A percentile compares a stretch with the other conserved stretches of the same genome.
Conservation (phyloP, 805 yeast species). For the Huiozyma naganishii region DNA sequence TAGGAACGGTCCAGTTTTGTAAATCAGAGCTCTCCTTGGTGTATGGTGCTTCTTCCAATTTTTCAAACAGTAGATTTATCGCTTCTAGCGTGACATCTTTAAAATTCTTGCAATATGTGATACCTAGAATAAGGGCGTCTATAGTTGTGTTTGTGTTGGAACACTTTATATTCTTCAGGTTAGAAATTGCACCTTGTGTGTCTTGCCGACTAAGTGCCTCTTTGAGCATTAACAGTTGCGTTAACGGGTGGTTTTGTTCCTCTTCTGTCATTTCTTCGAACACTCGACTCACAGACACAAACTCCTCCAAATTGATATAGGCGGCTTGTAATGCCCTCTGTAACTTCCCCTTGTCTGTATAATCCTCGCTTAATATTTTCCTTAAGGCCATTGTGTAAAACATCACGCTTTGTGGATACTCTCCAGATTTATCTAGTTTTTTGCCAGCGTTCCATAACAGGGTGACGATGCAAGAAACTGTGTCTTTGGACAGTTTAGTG, state of each 20-base stretch:
- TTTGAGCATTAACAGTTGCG: conserved; percentile 28
- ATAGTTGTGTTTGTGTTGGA: conserved; percentile 29
- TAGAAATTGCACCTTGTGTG: conserved; percentile 6
- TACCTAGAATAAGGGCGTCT: conserved; percentile 25
- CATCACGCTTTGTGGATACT: conserved; percentile 13
- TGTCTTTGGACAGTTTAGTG: conserved; percentile 19
- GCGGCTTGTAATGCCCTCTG: conserved; percentile 29
- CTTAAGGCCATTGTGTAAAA: conserved; percentile 23
- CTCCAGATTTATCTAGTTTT: conserved; percentile 17
- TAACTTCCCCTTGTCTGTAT: conserved; percentile 28
- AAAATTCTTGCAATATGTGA: conserved; percentile 21
- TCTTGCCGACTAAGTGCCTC: conserved; percentile 10
- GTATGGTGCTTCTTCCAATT: conserved; percentile 8
- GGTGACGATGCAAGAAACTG: conserved; percentile 27
- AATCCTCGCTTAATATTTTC: conserved; percentile 17
- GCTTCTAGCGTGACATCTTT: conserved; percentile 20
- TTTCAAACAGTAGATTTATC: conserved; percentile 20
- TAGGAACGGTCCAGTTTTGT: conserved; percentile 16
- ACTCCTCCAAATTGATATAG: conserved; percentile 16
- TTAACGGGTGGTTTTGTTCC: conserved; percentile 19
- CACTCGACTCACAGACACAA: conserved; percentile 12
- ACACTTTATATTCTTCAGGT: conserved; percentile 20
- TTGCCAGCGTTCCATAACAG: conserved; percentile 34
- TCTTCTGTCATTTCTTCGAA: conserved; percentile 17
- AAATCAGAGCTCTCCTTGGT: not conserved